phyloP scores from a whole-genome alignment of 1,284 basidiomycete genomes.

The Apiotrichum gracile region DNA sequence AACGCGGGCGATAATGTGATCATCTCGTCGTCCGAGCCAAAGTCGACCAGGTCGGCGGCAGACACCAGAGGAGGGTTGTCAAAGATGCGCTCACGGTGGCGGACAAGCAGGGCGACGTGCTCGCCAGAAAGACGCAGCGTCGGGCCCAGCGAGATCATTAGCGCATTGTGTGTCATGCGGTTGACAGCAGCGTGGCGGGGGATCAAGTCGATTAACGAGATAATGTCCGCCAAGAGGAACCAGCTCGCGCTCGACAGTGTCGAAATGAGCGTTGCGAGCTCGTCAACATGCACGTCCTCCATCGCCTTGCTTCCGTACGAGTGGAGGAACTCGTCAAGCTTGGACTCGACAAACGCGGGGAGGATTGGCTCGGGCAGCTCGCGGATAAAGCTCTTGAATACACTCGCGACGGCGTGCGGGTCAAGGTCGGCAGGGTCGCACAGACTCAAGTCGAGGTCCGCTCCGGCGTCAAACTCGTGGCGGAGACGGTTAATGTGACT shows the following conservation, averaged over 20 bases:
- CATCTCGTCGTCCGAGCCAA: constrained; percentile 27
- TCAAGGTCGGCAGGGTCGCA: constrained; percentile 76
- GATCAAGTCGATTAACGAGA: constrained; percentile 40
- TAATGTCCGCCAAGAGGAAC: constrained; percentile 46
- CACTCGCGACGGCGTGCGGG: constrained; percentile 82
- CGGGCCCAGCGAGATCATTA: constrained; percentile 42
- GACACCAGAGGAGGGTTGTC: constrained; percentile 27
- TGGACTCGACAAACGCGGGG: constrained; percentile 60
- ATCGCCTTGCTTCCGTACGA: background rate
- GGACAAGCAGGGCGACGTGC: constrained; percentile 31
- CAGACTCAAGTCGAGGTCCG: constrained; percentile 70
- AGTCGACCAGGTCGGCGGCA: constrained; percentile 30
- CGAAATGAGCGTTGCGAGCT: constrained; percentile 24
- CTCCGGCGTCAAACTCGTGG: constrained; percentile 78
- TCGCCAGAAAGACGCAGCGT: constrained; percentile 37
- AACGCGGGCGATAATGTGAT: constrained; percentile 16
- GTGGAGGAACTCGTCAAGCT: constrained; percentile 58
- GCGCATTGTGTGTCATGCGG: constrained; percentile 43
- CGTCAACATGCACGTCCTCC: constrained; percentile 11
- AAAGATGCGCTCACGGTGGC: constrained; percentile 29
- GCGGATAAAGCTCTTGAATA: constrained; percentile 52
- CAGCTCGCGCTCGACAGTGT: constrained; percentile 41
- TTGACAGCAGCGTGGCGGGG: constrained; percentile 31
- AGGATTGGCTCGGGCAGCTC: constrained; percentile 70
- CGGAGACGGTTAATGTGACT: constrained; percentile 66